A percentile compares a stretch with the other conserved stretches of the same genome.
Conservation (phyloP, 2,329 filamentous ascomycete genomes). For the Claviceps pazoutovae region DNA sequence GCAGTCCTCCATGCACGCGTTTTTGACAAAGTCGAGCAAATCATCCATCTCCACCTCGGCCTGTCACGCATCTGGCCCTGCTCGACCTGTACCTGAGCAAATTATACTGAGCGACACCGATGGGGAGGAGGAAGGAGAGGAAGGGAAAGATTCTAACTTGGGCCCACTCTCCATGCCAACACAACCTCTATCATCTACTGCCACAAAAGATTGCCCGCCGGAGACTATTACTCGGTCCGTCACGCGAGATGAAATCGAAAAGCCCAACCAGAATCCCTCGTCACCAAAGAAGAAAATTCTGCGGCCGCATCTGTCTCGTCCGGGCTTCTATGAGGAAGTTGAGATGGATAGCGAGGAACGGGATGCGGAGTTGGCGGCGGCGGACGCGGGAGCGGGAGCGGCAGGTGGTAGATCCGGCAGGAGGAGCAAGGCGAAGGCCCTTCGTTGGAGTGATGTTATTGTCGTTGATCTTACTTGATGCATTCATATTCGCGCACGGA, state of each 20-base stretch:
- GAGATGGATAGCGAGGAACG: conserved; percentile 14
- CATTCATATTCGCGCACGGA: neutral
- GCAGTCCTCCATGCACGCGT: conserved; percentile 21
- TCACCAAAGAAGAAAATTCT: conserved; percentile 24
- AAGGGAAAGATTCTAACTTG: conserved; percentile 9
- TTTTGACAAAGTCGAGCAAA: conserved; percentile 7
- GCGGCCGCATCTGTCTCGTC: conserved; percentile 21
- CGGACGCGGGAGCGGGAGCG: conserved; percentile 2
- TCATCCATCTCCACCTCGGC: neutral
- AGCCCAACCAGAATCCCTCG: neutral
- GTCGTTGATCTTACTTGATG: conserved; percentile 19
- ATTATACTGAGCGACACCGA: neutral
- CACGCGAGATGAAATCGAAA: conserved; percentile 2
- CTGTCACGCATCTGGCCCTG: neutral
- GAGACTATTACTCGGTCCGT: neutral
- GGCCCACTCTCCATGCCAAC: conserved; percentile 2
- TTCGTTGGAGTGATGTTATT: conserved; percentile 19
- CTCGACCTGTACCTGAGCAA: neutral
- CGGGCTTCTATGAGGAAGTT: conserved; percentile 26
- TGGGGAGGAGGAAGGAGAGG: neutral
- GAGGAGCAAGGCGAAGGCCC: conserved; percentile 1
- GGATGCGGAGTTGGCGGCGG: conserved; percentile 11
- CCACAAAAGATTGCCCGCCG: neutral
- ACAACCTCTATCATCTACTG: neutral
- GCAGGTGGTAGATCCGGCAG: conserved; percentile 7